Base-by-base conservation (phyloP, 2,329 filamentous ascomycete species). In the Coniochaeta hoffmannii region DNA sequence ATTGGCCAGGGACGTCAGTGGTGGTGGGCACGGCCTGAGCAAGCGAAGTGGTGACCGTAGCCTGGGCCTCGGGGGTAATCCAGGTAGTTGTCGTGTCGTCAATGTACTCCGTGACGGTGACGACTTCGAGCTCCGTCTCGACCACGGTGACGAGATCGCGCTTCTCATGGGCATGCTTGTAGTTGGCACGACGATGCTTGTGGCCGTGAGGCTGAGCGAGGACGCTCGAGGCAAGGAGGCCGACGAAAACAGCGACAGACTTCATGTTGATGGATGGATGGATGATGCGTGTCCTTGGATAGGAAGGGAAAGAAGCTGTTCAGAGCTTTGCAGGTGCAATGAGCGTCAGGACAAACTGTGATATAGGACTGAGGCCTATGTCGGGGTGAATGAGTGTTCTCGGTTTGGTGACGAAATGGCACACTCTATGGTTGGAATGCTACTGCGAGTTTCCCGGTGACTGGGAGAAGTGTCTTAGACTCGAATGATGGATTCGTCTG, bases 111-210 rank as follows among this genome's bases (percentile, higher is more conserved):
- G 78, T 76, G 58, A 82, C 75, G 3, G 72, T 74, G 61, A 78
- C 73, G 7, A 75, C 79, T 61, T 80, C 76, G 71, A 76, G 80
- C 63, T 75, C 75, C 8, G 71, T 74, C 17, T 68, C 71, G 68
- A 68, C 72, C 49, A 70, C 66, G 41, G 76, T 79, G 60, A 78
- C 72, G 14, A 79, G 56, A 19, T 66, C 73, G 53, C 74, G 72
- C 67, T 76, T 76, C 51, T 69, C 62, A 56, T 68, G 64, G 52
- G 59, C 65, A 58, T 73, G 71, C 58, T 69, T 68, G 60, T 72
- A 66, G 57, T 72, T 71, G 56, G 70, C 70, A 57, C 68, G 71
- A 61, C 66, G 65, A 52, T 67, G 65, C 50, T 59, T 60, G 58
- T 68, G 67, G 55, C 61, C 60, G 61, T 71, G 69, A 22, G 80